Evolutionary conservation across 345 rosid genomes (phyloP).

Genomic region (Salix exigua): DNA sequence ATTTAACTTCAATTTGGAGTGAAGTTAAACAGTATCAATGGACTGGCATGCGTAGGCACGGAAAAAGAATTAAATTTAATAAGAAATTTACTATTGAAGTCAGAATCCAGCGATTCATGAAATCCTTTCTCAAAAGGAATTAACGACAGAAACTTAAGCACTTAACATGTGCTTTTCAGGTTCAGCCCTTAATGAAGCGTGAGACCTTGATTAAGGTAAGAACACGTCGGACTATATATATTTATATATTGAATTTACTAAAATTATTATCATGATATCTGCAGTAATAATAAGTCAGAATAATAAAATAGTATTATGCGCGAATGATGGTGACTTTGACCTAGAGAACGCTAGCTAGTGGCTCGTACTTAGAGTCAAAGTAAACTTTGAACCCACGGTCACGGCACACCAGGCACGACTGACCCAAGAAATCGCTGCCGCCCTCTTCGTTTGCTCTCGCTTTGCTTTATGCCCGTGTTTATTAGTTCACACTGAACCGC

Average conservation of each 20-base stretch:
- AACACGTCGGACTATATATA: neutral
- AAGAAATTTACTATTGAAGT: too few relatives aligned
- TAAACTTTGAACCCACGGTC: slow-evolving; percentile 12
- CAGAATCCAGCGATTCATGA: too few relatives aligned
- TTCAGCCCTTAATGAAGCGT: neutral
- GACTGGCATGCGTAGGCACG: too few relatives aligned
- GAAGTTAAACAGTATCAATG: too few relatives aligned
- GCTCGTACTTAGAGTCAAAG: neutral
- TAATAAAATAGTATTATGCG: neutral
- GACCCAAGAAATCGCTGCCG: neutral
- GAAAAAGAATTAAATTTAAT: too few relatives aligned
- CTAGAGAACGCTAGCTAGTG: neutral
- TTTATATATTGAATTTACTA: too few relatives aligned
- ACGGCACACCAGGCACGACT: slow-evolving; percentile 27
- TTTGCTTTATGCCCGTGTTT: neutral
- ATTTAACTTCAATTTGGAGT: too few relatives aligned
- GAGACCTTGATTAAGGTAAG: neutral
- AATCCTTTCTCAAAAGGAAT: too few relatives aligned
- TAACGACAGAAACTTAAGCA: too few relatives aligned
- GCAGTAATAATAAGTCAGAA: neutral
- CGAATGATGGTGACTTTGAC: slow-evolving; percentile 12
- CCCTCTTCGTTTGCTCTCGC: neutral
- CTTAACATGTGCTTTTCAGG: too few relatives aligned
- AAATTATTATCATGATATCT: too few relatives aligned
- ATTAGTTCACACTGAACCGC: neutral